Percentiles rank a stretch among this genome's conserved stretches.
These are phyloP conservation scores for Fusarium mexicanum DNA, from an alignment of 2,329 filamentous ascomycete genomes.

Conservation along the genomic window DNA sequence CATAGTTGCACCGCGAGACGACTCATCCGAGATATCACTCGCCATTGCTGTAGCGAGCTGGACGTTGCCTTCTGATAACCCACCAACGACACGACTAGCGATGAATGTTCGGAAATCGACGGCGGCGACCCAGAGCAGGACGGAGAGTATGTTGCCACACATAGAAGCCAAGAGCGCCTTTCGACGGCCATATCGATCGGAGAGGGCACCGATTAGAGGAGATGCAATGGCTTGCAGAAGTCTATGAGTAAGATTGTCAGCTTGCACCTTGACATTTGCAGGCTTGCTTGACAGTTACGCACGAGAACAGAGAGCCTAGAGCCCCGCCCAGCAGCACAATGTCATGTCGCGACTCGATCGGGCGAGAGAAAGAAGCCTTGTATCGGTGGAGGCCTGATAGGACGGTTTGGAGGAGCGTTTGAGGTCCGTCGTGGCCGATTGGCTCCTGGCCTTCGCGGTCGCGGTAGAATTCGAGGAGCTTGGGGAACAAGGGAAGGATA, in stretches of 20 bases:
- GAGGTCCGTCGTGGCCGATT: conserved; percentile 55
- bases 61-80: conserved; percentile 95
- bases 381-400: conserved; percentile 89
- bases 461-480: conserved; percentile 95
- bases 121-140: conserved; percentile 92
- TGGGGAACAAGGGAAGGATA: conserved; percentile 94
- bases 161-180: conserved; percentile 91
- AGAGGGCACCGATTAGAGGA: conserved; percentile 87
- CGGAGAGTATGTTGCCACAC: conserved; percentile 90
- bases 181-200: conserved; percentile 87
- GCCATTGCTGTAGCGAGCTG: conserved; percentile 97
- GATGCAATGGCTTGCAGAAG: conserved; percentile 92
- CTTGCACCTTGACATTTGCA: neutral
- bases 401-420: conserved; percentile 80
- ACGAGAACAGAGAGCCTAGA: conserved; percentile 89
- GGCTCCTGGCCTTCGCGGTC: conserved; percentile 74
- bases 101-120: conserved; percentile 96
- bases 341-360: conserved; percentile 96
- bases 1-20: conserved; percentile 89
- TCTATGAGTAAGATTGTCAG: conserved; percentile 53
- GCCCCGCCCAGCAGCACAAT: conserved; percentile 95
- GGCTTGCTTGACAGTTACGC: conserved; percentile 32
- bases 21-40: conserved; percentile 91
- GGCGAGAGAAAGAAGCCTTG: conserved; percentile 90
- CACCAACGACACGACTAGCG: conserved; percentile 90